phyloP scores from a whole-genome alignment of 1,284 basidiomycete species.

The Leccinum subspadiceum region DNA sequence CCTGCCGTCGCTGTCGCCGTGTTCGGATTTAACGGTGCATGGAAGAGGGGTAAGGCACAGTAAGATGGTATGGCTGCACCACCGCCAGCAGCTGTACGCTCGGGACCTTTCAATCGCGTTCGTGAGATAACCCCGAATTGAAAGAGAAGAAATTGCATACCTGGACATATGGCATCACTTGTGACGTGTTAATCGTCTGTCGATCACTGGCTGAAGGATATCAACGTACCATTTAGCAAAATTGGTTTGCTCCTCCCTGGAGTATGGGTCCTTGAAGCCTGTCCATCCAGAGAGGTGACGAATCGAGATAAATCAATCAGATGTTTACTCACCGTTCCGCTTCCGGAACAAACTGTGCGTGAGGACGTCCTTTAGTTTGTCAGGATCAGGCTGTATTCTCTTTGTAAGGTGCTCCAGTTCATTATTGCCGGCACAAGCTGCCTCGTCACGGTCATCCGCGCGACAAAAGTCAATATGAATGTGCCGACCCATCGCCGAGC shows the following conservation, averaged over 20 bases:
- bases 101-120: conserved; percentile 34
- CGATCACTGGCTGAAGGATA: not conserved
- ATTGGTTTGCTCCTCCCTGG: conserved; percentile 49
- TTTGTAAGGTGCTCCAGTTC: too few species aligned
- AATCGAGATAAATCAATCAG: not conserved
- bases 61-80: conserved; percentile 49
- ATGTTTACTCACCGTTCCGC: conserved; percentile 41
- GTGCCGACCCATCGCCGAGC: too few species aligned
- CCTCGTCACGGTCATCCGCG: too few species aligned
- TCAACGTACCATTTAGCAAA: conserved; percentile 51
- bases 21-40: conserved; percentile 37
- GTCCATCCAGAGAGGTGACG: not conserved
- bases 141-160: conserved; percentile 5
- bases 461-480: conserved; percentile 51
- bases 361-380: conserved; percentile 50
- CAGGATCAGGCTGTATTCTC: conserved; percentile 40
- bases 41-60: conserved; percentile 55
- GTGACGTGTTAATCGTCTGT: not conserved
- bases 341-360: conserved; percentile 58
- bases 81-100: conserved; percentile 44
- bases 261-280: conserved; percentile 53
- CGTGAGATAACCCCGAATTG: not conserved
- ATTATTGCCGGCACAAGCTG: too few species aligned
- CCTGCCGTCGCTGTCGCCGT: conserved; percentile 36
- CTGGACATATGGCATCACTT: conserved; percentile 55